Base-by-base conservation (phyloP, 2,329 filamentous ascomycete genomes). In the Aspergillus fijiensis region DNA sequence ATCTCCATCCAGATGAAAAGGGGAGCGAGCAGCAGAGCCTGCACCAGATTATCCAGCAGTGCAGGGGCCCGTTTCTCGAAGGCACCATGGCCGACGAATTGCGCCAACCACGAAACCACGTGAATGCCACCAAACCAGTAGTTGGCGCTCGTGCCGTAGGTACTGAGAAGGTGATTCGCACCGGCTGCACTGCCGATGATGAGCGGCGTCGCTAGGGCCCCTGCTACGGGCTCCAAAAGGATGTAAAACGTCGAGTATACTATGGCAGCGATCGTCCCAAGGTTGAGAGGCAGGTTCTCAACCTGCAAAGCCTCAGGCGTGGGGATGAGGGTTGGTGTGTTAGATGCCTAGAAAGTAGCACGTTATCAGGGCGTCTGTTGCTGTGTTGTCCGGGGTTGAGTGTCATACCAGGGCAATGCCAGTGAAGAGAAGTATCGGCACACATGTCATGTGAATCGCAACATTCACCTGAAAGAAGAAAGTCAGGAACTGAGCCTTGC, bases 1-100 rank as follows among this genome's bases (percentile, higher is more conserved):
- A 96, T 79, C 80, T 98, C 93, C 69, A 99, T 89, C 91, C 95
- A 99, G 60, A 98, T 94, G 69, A 98, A 99, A 71, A 99, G 89
- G 9, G 95, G 95, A 0, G 95, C 95, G 25, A 98, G 83, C 71
- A 98, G 94, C 65, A 98, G 77, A 29, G 95, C 93, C 78, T 98
- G 95, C 51, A 96, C 83, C 48, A 98, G 79, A 71, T 97, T 98
- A 78, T 98, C 93, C 51, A 98, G 80, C 64, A 98, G 79, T 4
- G 93, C 94, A 7, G 94, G 95, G 2, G 93, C 91, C 55, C 94
- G 87, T 21, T 90, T 87, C 77, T 98, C 95, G 68, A 92, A 98
- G 54, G 84, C 86, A 42, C 92, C 93, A 72, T 99, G 95, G 29
- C 95, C 95, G 54, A 98, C 70, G 72, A 99, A 97, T 74, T 99